Percentiles rank a stretch among this genome's conserved stretches.
These are phyloP conservation scores for Ophiostoma quercus DNA, from an alignment of 2,329 filamentous ascomycete species.

Conservation along the genomic window DNA sequence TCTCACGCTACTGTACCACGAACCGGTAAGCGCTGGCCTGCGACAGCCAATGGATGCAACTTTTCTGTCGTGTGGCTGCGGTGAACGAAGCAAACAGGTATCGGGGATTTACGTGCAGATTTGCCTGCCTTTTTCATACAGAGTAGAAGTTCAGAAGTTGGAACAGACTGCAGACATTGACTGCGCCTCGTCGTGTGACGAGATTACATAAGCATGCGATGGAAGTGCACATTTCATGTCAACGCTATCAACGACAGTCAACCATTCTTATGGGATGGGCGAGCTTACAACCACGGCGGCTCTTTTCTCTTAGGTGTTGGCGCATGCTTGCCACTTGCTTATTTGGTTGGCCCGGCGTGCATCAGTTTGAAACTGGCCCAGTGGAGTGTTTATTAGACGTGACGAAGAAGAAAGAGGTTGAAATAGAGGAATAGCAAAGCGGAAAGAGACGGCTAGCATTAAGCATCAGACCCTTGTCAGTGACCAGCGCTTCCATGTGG, in stretches of 20 bases:
- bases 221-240: not conserved
- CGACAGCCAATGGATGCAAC: conserved; percentile 21
- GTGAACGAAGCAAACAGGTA: not conserved
- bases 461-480: not conserved
- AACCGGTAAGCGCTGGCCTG: conserved; percentile 21
- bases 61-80: not conserved
- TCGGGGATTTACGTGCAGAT: not conserved
- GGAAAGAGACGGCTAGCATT: not conserved
- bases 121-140: too few relatives aligned
- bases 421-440: not conserved
- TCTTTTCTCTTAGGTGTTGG: not conserved
- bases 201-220: not conserved
- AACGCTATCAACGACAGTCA: not conserved
- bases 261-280: not conserved
- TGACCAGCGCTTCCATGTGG: conserved; percentile 2
- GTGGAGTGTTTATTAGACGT: not conserved
- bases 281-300: not conserved
- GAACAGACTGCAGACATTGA: not conserved
- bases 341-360: not conserved
- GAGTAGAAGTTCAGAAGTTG: too few relatives aligned
- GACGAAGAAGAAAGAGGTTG: not conserved
- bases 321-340: not conserved
- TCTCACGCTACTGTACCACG: not conserved
- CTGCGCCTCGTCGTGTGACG: not conserved
- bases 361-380: not conserved